phyloP scores from a whole-genome alignment of 352 stramenopile genomes.

The Globisporangium barbulae region DNA sequence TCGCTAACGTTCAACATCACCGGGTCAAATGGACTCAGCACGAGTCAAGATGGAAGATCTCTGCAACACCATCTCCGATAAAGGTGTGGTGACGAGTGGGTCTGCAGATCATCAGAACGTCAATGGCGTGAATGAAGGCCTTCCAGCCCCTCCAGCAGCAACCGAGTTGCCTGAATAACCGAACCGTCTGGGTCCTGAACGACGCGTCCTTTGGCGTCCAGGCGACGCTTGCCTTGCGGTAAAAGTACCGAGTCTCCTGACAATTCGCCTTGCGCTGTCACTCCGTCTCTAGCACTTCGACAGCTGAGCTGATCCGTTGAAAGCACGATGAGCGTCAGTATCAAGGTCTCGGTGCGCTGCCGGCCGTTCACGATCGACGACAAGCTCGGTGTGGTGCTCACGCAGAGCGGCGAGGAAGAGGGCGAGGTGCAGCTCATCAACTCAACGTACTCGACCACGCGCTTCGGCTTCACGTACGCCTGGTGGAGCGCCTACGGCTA shows the following conservation, averaged over 20 bases:
- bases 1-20: too few relatives aligned
- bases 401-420: conserved; percentile 89
- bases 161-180: too few relatives aligned
- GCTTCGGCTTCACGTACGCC: conserved; percentile 91
- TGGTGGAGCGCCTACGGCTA: conserved; percentile 95
- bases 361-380: conserved; percentile 89
- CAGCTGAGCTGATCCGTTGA: not conserved
- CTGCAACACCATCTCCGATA: too few relatives aligned
- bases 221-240: not conserved
- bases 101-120: too few relatives aligned
- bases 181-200: too few relatives aligned
- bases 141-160: too few relatives aligned
- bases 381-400: conserved; percentile 90
- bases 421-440: conserved; percentile 93
- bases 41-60: too few relatives aligned
- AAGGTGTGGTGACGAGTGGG: too few relatives aligned
- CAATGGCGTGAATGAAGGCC: too few relatives aligned
- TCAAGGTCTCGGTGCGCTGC: conserved; percentile 88
- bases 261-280: too few relatives aligned
- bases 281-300: not conserved
- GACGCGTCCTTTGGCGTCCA: not conserved
- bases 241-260: not conserved
- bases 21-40: too few relatives aligned
- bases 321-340: conserved; percentile 76
- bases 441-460: conserved; percentile 90